Percentiles rank a stretch among this genome's conserved stretches.
phyloP scores from a whole-genome alignment of 345 rosid species.

The Eucalyptus tenuipes region DNA sequence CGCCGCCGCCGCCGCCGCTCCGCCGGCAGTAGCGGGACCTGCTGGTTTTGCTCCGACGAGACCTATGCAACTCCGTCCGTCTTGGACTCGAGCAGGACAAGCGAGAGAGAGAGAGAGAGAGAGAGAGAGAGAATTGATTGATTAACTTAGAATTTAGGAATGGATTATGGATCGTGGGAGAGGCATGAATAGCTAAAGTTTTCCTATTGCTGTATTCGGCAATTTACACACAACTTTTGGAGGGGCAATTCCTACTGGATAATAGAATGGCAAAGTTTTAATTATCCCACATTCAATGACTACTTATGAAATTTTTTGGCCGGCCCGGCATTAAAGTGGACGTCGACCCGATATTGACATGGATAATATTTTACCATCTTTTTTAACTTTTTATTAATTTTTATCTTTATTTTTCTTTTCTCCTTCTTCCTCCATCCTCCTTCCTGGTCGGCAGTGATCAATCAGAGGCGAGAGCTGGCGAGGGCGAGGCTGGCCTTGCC shows the following conservation, averaged over 20 bases:
- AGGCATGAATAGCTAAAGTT: background rate
- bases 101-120: background rate
- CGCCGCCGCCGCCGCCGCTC: background rate
- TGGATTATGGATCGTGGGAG: background rate
- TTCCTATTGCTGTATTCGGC: background rate
- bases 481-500: no score
- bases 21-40: background rate
- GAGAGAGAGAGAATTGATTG: background rate
- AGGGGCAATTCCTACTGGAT: background rate
- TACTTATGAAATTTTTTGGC: no score
- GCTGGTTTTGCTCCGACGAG: background rate
- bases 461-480: fast-evolving
- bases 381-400: no score
- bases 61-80: background rate
- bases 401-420: no score
- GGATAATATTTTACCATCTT: no score
- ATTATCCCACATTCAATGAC: background rate
- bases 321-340: no score
- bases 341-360: fast-evolving
- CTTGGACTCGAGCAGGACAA: background rate
- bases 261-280: background rate
- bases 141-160: background rate
- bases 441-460: fast-evolving
- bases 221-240: background rate
- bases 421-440: no score